Percentiles rank a stretch among this genome's conserved stretches.
Conservation (phyloP, 345 rosid species). For the Cardamine chenopodiifolia region DNA sequence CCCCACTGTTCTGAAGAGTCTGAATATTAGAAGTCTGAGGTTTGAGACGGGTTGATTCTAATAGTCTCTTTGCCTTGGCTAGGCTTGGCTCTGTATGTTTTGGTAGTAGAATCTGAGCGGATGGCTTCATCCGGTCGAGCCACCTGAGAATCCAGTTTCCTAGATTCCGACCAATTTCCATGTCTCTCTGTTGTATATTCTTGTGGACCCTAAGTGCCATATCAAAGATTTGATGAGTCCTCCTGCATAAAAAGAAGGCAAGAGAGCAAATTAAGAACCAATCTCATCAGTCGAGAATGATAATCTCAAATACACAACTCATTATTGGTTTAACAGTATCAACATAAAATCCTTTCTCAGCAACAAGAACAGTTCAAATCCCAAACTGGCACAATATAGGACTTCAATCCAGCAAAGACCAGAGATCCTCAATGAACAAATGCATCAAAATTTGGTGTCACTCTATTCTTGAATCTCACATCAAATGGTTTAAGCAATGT, state of each 20-base stretch:
- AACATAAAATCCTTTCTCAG: not conserved
- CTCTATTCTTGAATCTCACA: not conserved
- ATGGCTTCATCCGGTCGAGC: slow-evolving; percentile 83
- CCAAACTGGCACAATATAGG: not conserved
- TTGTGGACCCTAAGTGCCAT: slow-evolving; percentile 66
- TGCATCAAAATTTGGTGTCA: not conserved
- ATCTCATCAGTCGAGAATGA: not conserved
- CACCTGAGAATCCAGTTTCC: slow-evolving; percentile 82
- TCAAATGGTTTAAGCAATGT: not conserved
- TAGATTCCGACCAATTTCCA: slow-evolving; percentile 74
- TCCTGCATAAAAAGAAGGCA: slow-evolving; percentile 45
- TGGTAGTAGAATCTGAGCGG: slow-evolving; percentile 61
- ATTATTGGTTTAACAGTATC: not conserved
- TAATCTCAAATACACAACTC: not conserved
- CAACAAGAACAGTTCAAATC: slow-evolving; percentile 1
- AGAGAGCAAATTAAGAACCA: slow-evolving; percentile 12
- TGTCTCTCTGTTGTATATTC: slow-evolving; percentile 78
- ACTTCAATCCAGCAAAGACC: not conserved
- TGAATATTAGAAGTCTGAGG: slow-evolving; percentile 37
- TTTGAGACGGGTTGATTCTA: slow-evolving; percentile 49
- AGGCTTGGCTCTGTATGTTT: slow-evolving; percentile 30
- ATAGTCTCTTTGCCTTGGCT: slow-evolving; percentile 46
- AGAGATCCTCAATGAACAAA: not conserved
- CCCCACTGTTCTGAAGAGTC: slow-evolving; percentile 47
- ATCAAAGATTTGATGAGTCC: slow-evolving; percentile 59